Percentiles rank a stretch among this genome's conserved stretches.
These are phyloP conservation scores for Hortaea sp. DNA, from an alignment of 2,329 filamentous ascomycete genomes.

Conservation along the genomic window DNA sequence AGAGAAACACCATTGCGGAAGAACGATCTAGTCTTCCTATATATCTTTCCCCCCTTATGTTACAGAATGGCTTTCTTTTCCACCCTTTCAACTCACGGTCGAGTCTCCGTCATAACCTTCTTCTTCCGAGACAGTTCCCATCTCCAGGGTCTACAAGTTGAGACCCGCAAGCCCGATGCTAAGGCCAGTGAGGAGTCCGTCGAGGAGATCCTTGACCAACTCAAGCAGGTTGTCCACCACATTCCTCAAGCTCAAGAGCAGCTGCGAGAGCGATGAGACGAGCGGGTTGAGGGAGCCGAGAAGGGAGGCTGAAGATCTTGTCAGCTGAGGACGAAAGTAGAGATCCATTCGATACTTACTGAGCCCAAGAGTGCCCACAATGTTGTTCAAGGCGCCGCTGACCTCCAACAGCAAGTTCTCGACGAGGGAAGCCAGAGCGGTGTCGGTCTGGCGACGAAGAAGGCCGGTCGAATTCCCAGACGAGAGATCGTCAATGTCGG, in stretches of 20 bases:
- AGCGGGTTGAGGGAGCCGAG: slow-evolving; percentile 7
- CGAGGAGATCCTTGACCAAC: slow-evolving; percentile 5
- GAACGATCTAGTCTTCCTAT: background rate
- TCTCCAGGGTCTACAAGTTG: background rate
- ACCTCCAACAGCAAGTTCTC: slow-evolving; percentile 8
- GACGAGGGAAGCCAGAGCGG: slow-evolving; percentile 7
- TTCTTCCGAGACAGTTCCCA: background rate
- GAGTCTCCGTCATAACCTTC: background rate
- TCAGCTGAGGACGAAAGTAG: background rate
- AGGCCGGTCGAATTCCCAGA: background rate
- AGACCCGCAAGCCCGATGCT: slow-evolving; percentile 7
- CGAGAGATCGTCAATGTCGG: background rate
- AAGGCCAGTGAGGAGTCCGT: slow-evolving; percentile 7
- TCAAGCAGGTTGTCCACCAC: slow-evolving; percentile 7
- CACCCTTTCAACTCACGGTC: background rate
- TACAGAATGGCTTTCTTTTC: background rate
- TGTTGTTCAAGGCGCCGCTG: slow-evolving; percentile 7
- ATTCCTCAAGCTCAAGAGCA: slow-evolving; percentile 6
- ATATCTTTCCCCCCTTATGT: background rate
- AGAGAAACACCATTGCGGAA: background rate
- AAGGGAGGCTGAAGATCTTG: slow-evolving; percentile 1
- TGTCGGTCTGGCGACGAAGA: slow-evolving; percentile 4
- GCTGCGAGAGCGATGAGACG: slow-evolving; percentile 5
- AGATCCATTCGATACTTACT: slow-evolving; percentile 1
- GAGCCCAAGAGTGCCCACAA: slow-evolving; percentile 6